Conservation (phyloP, 2,329 filamentous ascomycete species). For the Pseudogymnoascus sp. region DNA sequence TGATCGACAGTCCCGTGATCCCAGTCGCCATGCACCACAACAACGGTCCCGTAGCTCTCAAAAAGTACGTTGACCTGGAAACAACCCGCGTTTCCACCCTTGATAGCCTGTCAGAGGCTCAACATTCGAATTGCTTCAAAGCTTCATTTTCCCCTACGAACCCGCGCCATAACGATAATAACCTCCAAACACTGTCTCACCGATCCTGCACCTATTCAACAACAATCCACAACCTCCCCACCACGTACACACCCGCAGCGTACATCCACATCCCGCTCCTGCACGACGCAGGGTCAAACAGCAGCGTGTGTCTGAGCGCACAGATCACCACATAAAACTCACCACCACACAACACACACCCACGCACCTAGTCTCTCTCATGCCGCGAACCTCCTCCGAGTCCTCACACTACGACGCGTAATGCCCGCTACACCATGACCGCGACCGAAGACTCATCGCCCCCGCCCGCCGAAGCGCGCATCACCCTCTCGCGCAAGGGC, state of each 20-base stretch:
- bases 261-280: background rate
- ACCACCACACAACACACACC: background rate
- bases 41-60: background rate
- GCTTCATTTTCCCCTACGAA: background rate
- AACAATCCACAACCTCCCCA: background rate
- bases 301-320: background rate
- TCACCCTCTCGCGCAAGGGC: slow-evolving; percentile 6
- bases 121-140: background rate
- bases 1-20: background rate
- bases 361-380: background rate
- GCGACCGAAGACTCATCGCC: slow-evolving; percentile 3
- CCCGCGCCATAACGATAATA: background rate
- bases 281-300: slow-evolving; percentile 6
- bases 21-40: background rate
- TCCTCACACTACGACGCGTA: background rate
- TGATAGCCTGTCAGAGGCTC: background rate
- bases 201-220: background rate
- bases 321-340: background rate
- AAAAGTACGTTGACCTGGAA: background rate
- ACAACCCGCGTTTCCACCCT: background rate
- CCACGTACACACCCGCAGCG: background rate
- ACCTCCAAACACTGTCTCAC: background rate
- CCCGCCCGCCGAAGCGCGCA: background rate
- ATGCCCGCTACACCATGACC: background rate
- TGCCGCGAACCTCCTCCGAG: background rate